A percentile compares a stretch with the other conserved stretches of the same genome.
These are phyloP conservation scores for Isabelozyma rhagii DNA, from an alignment of 805 yeast genomes.

Conservation along the genomic window DNA sequence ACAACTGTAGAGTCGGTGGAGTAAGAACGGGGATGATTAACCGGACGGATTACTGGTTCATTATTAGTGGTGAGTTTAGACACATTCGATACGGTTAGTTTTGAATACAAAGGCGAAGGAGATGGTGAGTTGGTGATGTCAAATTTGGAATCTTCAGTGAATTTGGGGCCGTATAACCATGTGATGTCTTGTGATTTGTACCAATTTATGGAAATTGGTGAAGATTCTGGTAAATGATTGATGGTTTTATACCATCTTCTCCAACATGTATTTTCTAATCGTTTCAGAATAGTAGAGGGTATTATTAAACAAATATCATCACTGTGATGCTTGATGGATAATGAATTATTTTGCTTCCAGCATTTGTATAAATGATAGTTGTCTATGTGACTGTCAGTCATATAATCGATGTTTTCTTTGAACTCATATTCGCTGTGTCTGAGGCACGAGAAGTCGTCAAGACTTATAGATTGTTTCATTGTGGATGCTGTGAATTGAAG, in stretches of 20 bases:
- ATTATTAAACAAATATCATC: slow-evolving; percentile 15
- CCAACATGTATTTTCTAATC: slow-evolving; percentile 39
- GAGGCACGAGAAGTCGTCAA: neutral
- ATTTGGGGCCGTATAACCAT: slow-evolving; percentile 52
- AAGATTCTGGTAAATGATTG: slow-evolving; percentile 22
- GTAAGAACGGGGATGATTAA: slow-evolving; percentile 1
- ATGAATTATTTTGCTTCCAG: slow-evolving; percentile 21
- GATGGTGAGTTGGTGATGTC: neutral
- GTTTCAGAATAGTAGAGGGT: slow-evolving; percentile 17
- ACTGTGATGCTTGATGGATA: slow-evolving; percentile 9
- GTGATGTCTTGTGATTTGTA: slow-evolving; percentile 52
- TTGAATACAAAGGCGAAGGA: neutral
- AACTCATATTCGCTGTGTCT: neutral
- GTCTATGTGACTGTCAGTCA: slow-evolving; percentile 11
- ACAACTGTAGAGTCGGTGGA: neutral
- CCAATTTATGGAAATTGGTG: slow-evolving; percentile 52
- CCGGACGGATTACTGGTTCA: neutral
- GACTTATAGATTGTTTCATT: neutral
- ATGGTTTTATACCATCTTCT: slow-evolving; percentile 35
- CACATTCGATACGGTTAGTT: neutral
- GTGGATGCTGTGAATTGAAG: neutral
- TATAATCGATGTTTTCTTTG: slow-evolving; percentile 30
- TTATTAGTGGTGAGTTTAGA: neutral
- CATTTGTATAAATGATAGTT: slow-evolving; percentile 17
- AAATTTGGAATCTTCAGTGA: slow-evolving; percentile 4